Evolutionary conservation across 2,329 filamentous ascomycete species (phyloP).

Genomic region (Knufia petricola): DNA sequence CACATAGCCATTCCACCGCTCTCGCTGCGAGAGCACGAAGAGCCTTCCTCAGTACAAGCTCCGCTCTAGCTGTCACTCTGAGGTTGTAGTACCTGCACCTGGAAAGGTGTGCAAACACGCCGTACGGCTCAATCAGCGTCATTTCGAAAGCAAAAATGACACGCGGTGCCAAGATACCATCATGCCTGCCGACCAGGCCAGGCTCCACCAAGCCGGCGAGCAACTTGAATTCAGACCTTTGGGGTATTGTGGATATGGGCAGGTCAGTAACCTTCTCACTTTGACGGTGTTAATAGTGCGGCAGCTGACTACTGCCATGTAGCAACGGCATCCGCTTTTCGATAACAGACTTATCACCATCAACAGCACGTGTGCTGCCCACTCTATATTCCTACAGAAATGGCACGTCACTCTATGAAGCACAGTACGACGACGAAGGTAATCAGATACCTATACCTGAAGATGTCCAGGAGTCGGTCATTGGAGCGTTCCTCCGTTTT

Average conservation of each 20-base stretch:
- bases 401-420: conserved; percentile 78
- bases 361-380: conserved; percentile 59
- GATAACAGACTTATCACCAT: conserved; percentile 66
- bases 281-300: not conserved
- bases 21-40: too few relatives aligned
- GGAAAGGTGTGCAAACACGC: too few relatives aligned
- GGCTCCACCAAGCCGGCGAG: not conserved
- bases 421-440: conserved; percentile 39
- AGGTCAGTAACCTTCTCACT: conserved; percentile 26
- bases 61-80: too few relatives aligned
- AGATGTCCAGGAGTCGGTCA: conserved; percentile 55
- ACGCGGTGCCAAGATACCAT: not conserved
- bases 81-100: too few relatives aligned
- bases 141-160: not conserved
- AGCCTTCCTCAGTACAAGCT: too few relatives aligned
- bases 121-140: too few relatives aligned
- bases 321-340: conserved; percentile 89
- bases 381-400: conserved; percentile 70
- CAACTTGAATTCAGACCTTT: conserved; percentile 17
- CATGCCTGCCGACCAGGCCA: not conserved
- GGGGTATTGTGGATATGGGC: conserved; percentile 31
- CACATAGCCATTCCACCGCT: too few relatives aligned
- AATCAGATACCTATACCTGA: conserved; percentile 44
- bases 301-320: not conserved
- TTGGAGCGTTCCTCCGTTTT: conserved; percentile 60